phyloP scores from a whole-genome alignment of 495 filamentous ascomycete species.

The Viridothelium virens region DNA sequence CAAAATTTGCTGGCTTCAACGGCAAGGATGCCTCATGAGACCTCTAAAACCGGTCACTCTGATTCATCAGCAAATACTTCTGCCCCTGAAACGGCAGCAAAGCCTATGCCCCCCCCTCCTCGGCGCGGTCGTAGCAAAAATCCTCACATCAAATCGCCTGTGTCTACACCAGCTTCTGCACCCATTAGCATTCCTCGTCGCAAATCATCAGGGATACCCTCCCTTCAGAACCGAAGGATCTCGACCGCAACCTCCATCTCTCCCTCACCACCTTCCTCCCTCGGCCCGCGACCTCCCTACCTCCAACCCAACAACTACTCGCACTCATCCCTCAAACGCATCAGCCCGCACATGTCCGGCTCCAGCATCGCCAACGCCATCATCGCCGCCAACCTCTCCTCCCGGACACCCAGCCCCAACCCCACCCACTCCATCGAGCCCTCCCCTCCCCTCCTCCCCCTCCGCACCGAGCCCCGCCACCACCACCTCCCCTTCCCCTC shows the following conservation, averaged over 20 bases:
- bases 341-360: slow-evolving; percentile 39
- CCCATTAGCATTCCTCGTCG: neutral
- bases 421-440: slow-evolving; percentile 31
- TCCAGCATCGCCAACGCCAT: slow-evolving; percentile 65
- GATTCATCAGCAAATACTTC: slow-evolving; percentile 23
- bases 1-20: neutral
- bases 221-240: neutral
- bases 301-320: slow-evolving; percentile 22
- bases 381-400: slow-evolving; percentile 73
- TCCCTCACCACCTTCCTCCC: neutral
- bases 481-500: slow-evolving; percentile 42
- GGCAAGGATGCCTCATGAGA: neutral
- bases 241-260: slow-evolving; percentile 8
- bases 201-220: neutral
- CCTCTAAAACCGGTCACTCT: slow-evolving; percentile 14
- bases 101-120: slow-evolving; percentile 27
- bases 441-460: slow-evolving; percentile 24
- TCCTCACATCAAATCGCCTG: neutral
- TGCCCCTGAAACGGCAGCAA: slow-evolving; percentile 22
- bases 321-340: slow-evolving; percentile 25
- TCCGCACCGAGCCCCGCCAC: slow-evolving; percentile 33
- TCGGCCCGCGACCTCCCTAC: slow-evolving; percentile 1
- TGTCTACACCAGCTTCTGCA: neutral
- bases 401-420: slow-evolving; percentile 45
- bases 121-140: slow-evolving; percentile 18